phyloP scores from a whole-genome alignment of 192 early-diverging fungal genomes.

The Haplosporangium gracile region DNA sequence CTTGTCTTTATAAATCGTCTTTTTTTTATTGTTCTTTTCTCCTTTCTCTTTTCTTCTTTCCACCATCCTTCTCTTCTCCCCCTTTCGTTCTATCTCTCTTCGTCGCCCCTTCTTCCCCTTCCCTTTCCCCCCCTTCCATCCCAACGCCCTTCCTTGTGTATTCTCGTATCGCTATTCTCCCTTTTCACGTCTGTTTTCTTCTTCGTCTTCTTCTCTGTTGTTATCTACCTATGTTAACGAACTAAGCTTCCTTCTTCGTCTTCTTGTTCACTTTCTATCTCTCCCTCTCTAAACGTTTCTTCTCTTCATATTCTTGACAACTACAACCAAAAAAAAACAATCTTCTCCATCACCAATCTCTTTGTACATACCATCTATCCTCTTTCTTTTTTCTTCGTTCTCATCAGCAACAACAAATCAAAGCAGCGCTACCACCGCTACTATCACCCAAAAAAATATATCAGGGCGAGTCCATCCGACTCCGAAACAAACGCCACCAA shows the following conservation, averaged over 20 bases:
- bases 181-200: conserved; percentile 9
- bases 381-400: neutral
- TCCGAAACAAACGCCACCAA: conserved; percentile 3
- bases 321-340: neutral
- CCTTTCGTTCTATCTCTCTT: neutral
- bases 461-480: neutral
- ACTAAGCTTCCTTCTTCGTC: neutral
- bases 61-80: conserved; percentile 11
- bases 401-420: neutral
- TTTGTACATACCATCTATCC: neutral
- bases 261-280: neutral
- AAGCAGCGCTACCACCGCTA: neutral
- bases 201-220: neutral
- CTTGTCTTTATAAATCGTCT: neutral
- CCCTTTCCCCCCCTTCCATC: neutral
- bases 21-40: neutral
- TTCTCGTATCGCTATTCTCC: neutral
- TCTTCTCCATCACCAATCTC: neutral
- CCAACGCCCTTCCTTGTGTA: neutral
- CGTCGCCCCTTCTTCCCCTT: neutral
- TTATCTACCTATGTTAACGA: conserved; percentile 34
- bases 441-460: neutral
- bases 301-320: neutral
- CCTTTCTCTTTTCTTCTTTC: neutral
- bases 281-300: neutral